phyloP scores from a whole-genome alignment of 306 rosid species.

The Gynostemma pentaphyllum region DNA sequence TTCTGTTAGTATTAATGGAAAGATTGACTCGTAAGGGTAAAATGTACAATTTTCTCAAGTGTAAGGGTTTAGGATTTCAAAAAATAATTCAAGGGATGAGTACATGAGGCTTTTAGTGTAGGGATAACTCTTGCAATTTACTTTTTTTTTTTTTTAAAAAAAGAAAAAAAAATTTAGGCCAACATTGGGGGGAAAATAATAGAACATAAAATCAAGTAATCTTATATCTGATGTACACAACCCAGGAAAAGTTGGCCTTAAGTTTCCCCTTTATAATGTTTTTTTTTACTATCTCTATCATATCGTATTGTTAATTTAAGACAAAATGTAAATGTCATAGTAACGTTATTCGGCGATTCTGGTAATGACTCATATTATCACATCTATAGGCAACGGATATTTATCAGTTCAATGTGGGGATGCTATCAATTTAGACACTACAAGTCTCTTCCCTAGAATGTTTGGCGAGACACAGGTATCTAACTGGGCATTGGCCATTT shows the following conservation, averaged over 20 bases:
- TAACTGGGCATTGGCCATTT: conserved; percentile 28
- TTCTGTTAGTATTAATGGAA: too few relatives aligned
- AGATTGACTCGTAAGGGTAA: too few relatives aligned
- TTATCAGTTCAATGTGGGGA: conserved; percentile 36
- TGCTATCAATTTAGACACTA: conserved; percentile 21
- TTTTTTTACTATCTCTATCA: neutral
- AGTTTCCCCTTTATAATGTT: neutral
- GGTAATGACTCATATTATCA: neutral
- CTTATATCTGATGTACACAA: too few relatives aligned
- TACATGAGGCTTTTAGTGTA: too few relatives aligned
- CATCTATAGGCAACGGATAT: conserved; percentile 46
- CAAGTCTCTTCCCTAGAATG: conserved; percentile 21
- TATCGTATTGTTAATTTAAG: neutral
- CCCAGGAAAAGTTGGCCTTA: neutral
- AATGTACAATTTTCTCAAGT: too few relatives aligned
- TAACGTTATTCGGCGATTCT: neutral
- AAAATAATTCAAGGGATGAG: too few relatives aligned
- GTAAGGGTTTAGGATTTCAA: too few relatives aligned
- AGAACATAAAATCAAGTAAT: neutral
- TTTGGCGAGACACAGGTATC: conserved; percentile 20
- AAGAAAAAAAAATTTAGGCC: too few relatives aligned
- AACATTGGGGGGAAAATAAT: neutral
- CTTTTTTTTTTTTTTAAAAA: too few relatives aligned
- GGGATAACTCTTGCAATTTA: too few relatives aligned
- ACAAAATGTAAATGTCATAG: neutral